Evolutionary conservation across 768 basidiomycete species (phyloP).

Genomic region (Tricholoma saponaceum): DNA sequence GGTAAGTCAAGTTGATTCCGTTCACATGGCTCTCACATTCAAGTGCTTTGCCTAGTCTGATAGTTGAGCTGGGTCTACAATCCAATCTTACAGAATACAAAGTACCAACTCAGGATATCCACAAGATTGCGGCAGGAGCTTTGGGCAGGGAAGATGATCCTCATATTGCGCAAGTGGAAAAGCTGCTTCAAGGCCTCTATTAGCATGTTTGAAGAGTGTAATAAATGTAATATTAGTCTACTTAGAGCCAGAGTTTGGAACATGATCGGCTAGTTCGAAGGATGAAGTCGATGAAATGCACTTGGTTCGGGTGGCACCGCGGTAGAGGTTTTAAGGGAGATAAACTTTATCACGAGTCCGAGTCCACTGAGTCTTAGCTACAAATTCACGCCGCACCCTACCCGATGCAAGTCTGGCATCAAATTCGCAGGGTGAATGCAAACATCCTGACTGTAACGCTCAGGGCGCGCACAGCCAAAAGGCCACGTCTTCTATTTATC

Average conservation of each 20-base stretch:
- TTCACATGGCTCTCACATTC: background rate
- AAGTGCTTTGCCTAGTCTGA: slow-evolving; percentile 39
- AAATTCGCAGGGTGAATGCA: slow-evolving; percentile 9
- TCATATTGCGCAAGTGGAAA: slow-evolving; percentile 36
- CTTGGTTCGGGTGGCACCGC: background rate
- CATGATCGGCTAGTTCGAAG: too few relatives aligned
- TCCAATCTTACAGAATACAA: slow-evolving; percentile 57
- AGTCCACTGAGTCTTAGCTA: too few relatives aligned
- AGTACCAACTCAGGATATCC: slow-evolving; percentile 54
- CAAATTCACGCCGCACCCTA: background rate
- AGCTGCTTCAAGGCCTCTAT: slow-evolving; percentile 47
- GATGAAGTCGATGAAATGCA: too few relatives aligned
- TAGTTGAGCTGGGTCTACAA: slow-evolving; percentile 53
- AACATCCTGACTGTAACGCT: slow-evolving; percentile 4
- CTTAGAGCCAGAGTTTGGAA: background rate
- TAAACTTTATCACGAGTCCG: slow-evolving; percentile 5
- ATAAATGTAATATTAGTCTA: background rate
- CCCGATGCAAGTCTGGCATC: slow-evolving; percentile 14
- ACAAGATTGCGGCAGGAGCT: slow-evolving; percentile 47
- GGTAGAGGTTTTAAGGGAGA: too few relatives aligned
- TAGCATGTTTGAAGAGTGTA: slow-evolving; percentile 6
- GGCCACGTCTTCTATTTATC: slow-evolving; percentile 10
- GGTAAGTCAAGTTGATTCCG: slow-evolving; percentile 33
- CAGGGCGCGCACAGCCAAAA: slow-evolving; percentile 2
- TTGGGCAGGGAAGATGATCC: slow-evolving; percentile 41